Base-by-base conservation (phyloP, 1,284 basidiomycete species). In the Ceratobasidium papillatum region DNA sequence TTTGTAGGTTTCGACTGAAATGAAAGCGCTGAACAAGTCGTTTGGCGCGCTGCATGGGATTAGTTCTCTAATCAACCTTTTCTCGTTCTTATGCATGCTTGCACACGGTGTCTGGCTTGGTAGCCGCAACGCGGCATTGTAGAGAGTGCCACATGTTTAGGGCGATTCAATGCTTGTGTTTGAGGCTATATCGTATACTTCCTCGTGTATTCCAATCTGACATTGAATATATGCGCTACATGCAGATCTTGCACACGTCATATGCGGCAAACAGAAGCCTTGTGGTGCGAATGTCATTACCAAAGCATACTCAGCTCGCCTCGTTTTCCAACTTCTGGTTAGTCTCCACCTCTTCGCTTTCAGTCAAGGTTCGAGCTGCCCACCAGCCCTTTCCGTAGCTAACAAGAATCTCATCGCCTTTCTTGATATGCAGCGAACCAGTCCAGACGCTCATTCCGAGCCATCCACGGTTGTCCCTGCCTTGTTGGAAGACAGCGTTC, bases 301-400 rank as follows among this genome's bases (percentile, higher is more conserved):
- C 34, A 41, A 41, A 59, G 56, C 36, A 41, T 36, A 36, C n/a
- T 38, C 61, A 47, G 7, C 61, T 45, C 41, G 22, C 1, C n/a
- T 5, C 43, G 12, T 63, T 43, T 43, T 61, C 56, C 58, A 22
- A 43, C 25, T 30, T 61, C 58, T 61, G 58, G 34, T 22, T 25
- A 43, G 52, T 45, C 52, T 69, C 41, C 38, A 51, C n/a, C 45
- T 30, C 47, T 45, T 45, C 58, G 22, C 38, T 22, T 34, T 72
- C 43, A 32, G 76, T 62, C 52, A 75, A 38, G 77, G 72, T 75
- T 74, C 88, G 85, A 61, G 86, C 86, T 30, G 82, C 83, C 95
- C 95, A 96, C 89, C 92, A 97, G n/a, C 88, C 86, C 80, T 96
- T 96, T n/a, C 95, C 95, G 80, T 98, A 98, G 27, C 91, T 94